phyloP scores from a whole-genome alignment of 192 early-diverging fungal genomes.

The Thoreauomyces humboldtii region DNA sequence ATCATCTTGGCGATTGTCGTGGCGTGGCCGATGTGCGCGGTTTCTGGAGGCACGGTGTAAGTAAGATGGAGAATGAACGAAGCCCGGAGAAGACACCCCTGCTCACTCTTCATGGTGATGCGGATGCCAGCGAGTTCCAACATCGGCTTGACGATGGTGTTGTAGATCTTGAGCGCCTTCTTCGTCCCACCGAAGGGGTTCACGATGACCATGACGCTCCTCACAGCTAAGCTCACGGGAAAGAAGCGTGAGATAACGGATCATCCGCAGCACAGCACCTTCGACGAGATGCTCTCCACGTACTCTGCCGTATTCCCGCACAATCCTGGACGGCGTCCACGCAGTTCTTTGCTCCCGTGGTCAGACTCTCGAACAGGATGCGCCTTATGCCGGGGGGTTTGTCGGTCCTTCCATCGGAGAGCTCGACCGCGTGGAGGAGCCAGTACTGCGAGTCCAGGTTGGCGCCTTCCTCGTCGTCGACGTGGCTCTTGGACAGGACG shows the following conservation, averaged over 20 bases:
- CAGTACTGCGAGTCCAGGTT: slow-evolving; percentile 7
- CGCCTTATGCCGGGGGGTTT: slow-evolving; percentile 18
- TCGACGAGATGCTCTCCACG: too few relatives aligned
- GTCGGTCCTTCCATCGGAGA: background rate
- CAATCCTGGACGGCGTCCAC: slow-evolving; percentile 9
- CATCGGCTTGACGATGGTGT: slow-evolving; percentile 55
- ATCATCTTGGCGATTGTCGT: slow-evolving; percentile 59
- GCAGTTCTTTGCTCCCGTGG: slow-evolving; percentile 6
- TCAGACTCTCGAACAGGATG: slow-evolving; percentile 18
- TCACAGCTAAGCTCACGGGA: too few relatives aligned
- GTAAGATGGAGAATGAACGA: too few relatives aligned
- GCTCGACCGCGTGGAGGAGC: slow-evolving; percentile 12
- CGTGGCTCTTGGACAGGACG: background rate
- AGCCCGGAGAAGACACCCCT: too few relatives aligned
- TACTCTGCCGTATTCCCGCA: slow-evolving; percentile 1
- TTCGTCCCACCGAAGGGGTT: slow-evolving; percentile 77
- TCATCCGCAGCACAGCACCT: too few relatives aligned
- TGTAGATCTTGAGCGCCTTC: slow-evolving; percentile 56
- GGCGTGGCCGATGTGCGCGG: slow-evolving; percentile 58
- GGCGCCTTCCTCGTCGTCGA: background rate
- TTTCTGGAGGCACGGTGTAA: too few relatives aligned
- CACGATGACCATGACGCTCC: slow-evolving; percentile 52
- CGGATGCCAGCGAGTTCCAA: slow-evolving; percentile 59
- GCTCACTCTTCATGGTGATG: too few relatives aligned
- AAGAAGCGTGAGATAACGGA: too few relatives aligned